phyloP scores from a whole-genome alignment of 1,284 basidiomycete species.

The Leccinum solheimii region DNA sequence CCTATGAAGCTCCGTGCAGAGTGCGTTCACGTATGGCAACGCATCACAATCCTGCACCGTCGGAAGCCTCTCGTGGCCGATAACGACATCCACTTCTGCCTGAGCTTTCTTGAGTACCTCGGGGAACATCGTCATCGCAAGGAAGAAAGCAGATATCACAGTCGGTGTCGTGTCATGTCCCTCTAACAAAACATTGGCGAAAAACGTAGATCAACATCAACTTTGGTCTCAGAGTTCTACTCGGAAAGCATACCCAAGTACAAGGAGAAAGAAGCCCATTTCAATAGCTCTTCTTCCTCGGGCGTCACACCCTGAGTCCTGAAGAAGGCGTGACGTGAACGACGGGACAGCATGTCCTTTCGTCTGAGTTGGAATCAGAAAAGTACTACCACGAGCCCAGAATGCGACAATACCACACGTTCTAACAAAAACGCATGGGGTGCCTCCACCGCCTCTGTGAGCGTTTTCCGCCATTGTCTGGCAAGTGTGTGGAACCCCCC shows the following conservation, averaged over 20 bases:
- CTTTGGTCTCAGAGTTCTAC: background rate
- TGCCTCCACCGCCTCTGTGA: conserved; percentile 33
- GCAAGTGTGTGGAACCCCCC: conserved; percentile 44
- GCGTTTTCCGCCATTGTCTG: conserved; percentile 36
- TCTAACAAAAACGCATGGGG: conserved; percentile 41
- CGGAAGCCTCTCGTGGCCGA: conserved; percentile 18
- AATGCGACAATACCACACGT: conserved; percentile 35
- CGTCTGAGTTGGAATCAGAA: conserved; percentile 30
- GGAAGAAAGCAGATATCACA: conserved; percentile 30
- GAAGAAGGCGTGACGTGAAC: conserved; percentile 31
- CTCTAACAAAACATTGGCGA: background rate
- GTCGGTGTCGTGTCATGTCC: conserved; percentile 36
- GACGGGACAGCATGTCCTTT: conserved; percentile 39
- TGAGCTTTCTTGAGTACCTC: conserved; percentile 15
- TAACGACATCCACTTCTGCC: conserved; percentile 17
- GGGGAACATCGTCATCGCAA: conserved; percentile 20
- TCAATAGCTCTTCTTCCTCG: conserved; percentile 14
- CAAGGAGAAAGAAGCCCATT: background rate
- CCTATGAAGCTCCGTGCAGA: conserved; percentile 19
- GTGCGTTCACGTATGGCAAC: conserved; percentile 20
- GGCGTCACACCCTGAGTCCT: conserved; percentile 2
- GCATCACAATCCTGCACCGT: conserved; percentile 12
- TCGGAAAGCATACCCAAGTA: background rate
- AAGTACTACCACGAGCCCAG: too few species aligned
- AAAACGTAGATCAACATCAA: too few species aligned